Percentiles rank a stretch among this genome's conserved stretches.
Evolutionary conservation across 2,329 filamentous ascomycete species (phyloP).

Genomic region (Scedosporium apiospermum): DNA sequence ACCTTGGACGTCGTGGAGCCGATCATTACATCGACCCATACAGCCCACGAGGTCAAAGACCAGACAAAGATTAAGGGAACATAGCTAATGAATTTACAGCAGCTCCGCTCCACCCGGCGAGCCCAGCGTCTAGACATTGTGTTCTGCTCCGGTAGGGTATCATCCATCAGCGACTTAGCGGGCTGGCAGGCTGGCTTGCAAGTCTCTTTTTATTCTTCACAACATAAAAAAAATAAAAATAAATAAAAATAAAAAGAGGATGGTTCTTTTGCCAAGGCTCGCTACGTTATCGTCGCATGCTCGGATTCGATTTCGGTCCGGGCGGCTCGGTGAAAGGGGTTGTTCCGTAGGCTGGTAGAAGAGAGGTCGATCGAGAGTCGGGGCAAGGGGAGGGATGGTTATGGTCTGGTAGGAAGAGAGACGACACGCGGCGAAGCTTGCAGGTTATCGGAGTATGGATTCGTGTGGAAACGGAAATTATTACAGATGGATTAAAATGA

Average conservation of each 20-base stretch:
- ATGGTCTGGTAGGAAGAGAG: too few species aligned
- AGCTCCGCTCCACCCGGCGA: slow-evolving; percentile 67
- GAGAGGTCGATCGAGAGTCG: too few species aligned
- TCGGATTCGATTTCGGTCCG: too few species aligned
- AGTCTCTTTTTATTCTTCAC: neutral
- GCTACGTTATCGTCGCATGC: too few species aligned
- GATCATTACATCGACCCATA: slow-evolving; percentile 75
- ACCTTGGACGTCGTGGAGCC: slow-evolving; percentile 46
- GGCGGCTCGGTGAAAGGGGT: too few species aligned
- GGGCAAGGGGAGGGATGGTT: too few species aligned
- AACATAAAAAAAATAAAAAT: slow-evolving; percentile 2
- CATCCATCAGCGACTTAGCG: slow-evolving; percentile 3
- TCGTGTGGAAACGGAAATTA: too few species aligned
- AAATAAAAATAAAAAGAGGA: neutral
- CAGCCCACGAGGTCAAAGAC: slow-evolving; percentile 81
- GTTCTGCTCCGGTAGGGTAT: slow-evolving; percentile 22
- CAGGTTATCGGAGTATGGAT: too few species aligned
- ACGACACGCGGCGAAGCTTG: too few species aligned
- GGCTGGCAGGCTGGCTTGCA: neutral
- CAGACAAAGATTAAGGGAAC: slow-evolving; percentile 89
- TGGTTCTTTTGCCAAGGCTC: too few species aligned
- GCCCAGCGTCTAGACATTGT: slow-evolving; percentile 53
- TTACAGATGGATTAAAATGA: too few species aligned
- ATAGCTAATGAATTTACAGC: slow-evolving; percentile 69
- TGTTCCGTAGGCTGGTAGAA: too few species aligned